Conservation (phyloP, 2,329 filamentous ascomycete genomes). For the Didymella glomerata region DNA sequence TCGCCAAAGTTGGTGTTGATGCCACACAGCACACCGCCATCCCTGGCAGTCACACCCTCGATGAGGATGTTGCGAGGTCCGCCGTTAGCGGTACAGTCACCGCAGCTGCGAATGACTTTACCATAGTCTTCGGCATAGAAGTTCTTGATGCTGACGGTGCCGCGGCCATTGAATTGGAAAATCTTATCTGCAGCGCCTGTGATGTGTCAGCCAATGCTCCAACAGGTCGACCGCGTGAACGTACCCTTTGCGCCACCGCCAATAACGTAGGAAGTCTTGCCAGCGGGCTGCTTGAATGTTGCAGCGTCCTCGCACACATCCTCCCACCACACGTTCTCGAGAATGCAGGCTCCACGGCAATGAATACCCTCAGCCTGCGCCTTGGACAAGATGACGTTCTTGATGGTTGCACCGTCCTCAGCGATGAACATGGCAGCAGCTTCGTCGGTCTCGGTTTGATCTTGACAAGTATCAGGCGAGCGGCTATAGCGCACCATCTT, state of each 20-base stretch:
- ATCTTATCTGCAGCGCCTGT: constrained; percentile 32
- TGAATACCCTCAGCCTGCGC: constrained; percentile 60
- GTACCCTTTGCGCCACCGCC: constrained; percentile 31
- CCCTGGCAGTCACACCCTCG: constrained; percentile 38
- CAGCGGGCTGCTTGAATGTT: constrained; percentile 26
- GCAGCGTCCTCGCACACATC: constrained; percentile 23
- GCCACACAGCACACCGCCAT: constrained; percentile 35
- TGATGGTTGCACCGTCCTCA: constrained; percentile 57
- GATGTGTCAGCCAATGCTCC: not conserved
- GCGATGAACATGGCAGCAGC: constrained; percentile 27
- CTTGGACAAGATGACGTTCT: constrained; percentile 60
- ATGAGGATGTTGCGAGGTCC: constrained; percentile 53
- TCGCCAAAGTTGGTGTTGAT: constrained; percentile 57
- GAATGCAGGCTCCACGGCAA: constrained; percentile 57
- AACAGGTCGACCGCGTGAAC: accelerated
- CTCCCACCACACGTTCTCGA: constrained; percentile 25
- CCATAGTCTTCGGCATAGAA: constrained; percentile 35
- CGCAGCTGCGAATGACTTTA: constrained; percentile 28
- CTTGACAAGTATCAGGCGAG: constrained; percentile 23
- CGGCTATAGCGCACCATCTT: constrained; percentile 26
- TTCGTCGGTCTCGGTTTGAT: constrained; percentile 12
- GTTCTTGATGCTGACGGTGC: constrained; percentile 31
- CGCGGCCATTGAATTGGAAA: constrained; percentile 37
- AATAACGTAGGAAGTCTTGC: constrained; percentile 22
- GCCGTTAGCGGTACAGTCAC: constrained; percentile 51